Percentiles rank a stretch among this genome's conserved stretches.
Evolutionary conservation across 306 rosid genomes (phyloP).

Genomic region (Citrullus colocynthis): DNA sequence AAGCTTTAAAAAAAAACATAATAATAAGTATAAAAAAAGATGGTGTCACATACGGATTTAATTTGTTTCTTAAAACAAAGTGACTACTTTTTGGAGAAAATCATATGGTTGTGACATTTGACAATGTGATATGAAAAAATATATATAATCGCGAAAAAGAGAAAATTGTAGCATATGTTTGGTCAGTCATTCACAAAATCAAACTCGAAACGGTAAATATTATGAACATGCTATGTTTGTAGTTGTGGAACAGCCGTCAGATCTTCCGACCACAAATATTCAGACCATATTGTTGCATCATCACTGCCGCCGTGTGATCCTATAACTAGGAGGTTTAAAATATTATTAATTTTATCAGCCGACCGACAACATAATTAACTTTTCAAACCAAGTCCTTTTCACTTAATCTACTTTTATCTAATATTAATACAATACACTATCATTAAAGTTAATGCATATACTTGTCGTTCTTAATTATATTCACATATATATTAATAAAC

Average conservation of each 20-base stretch:
- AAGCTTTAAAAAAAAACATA: not conserved
- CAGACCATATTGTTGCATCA: not conserved
- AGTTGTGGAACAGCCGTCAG: not conserved
- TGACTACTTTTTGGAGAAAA: not conserved
- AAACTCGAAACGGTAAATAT: not conserved
- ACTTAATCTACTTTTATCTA: not conserved
- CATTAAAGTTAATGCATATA: conserved; percentile 1
- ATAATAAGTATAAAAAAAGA: not conserved
- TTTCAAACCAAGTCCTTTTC: not conserved
- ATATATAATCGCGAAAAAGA: not conserved
- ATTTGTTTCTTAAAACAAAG: not conserved
- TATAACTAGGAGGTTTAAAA: not conserved
- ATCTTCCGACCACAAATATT: conserved; percentile 1
- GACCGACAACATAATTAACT: conserved; percentile 8
- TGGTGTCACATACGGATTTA: not conserved
- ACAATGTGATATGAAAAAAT: not conserved
- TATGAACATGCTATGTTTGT: not conserved
- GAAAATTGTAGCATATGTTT: not conserved
- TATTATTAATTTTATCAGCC: not conserved
- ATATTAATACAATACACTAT: not conserved
- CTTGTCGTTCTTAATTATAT: not conserved
- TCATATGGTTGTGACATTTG: not conserved
- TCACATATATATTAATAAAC: not conserved
- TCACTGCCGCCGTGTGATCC: not conserved
- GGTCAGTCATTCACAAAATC: not conserved